Evolutionary conservation across 208 protist genomes (phyloP).

Genomic region (Crithidia mellificae): DNA sequence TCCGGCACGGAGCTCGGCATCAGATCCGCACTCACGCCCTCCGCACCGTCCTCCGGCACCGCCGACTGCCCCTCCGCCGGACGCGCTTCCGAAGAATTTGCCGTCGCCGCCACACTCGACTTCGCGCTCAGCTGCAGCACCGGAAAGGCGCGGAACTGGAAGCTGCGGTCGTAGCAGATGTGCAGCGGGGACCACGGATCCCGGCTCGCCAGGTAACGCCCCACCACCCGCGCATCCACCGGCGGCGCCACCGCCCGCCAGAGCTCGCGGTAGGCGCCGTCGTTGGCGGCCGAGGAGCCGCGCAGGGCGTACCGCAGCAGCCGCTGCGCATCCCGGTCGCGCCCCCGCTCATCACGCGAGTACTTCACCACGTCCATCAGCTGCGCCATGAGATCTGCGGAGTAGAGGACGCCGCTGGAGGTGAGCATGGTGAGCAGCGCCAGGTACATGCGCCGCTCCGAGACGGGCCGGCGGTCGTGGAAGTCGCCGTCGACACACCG

Average conservation of each 20-base stretch:
- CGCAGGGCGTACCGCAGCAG: conserved; percentile 77
- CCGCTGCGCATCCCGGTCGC: conserved; percentile 73
- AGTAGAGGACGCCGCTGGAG: conserved; percentile 81
- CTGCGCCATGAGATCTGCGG: conserved; percentile 78
- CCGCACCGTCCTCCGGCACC: conserved; percentile 13
- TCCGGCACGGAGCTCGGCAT: conserved; percentile 17
- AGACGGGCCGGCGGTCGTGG: conserved; percentile 50
- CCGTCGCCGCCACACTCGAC: background rate
- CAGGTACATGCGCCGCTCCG: conserved; percentile 76
- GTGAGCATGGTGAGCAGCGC: conserved; percentile 79
- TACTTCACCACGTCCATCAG: conserved; percentile 91
- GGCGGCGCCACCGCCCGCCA: conserved; percentile 59
- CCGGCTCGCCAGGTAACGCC: conserved; percentile 72
- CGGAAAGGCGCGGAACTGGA: conserved; percentile 60
- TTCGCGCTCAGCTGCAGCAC: conserved; percentile 25
- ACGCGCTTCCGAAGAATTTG: no score
- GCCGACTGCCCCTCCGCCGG: no score
- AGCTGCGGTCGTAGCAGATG: conserved; percentile 62
- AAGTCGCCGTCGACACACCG: conserved; percentile 72
- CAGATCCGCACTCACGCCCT: conserved; percentile 28
- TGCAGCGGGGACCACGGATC: conserved; percentile 68
- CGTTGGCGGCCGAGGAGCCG: conserved; percentile 57
- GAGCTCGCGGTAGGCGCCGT: conserved; percentile 52
- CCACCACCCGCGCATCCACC: conserved; percentile 74
- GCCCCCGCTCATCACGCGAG: conserved; percentile 39